Evolutionary conservation across 495 filamentous ascomycete species (phyloP), one percentile per base, ranked within the genome.

Genomic region (Talaromyces stipitatus): DNA sequence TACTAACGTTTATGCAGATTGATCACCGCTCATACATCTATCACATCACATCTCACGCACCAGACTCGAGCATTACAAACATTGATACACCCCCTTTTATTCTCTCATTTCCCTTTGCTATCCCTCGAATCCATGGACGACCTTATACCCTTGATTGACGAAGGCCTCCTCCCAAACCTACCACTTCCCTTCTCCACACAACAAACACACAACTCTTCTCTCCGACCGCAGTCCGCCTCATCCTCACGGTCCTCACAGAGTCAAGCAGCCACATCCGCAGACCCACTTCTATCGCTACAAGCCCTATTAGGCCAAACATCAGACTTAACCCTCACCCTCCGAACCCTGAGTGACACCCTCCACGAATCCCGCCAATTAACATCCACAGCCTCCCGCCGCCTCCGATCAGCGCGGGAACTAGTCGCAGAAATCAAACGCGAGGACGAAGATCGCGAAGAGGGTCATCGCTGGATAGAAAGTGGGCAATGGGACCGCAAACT

Each of bases 351-450:
- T n/a, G 94, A 98, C 67, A 91, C 89, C 0, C 78, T 97, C 20
- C 92, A 97, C 69, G 95, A 97, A 85, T 87, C 84, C n/a, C 82
- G 90, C 3, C 94, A 98, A 66, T 85, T 88, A 0, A 91, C 88
- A 1, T 85, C 84, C 1, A 85, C 84, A 0, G 94, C 94, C 10
- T 84, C 86, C 3, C 78, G 94, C 28, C 75, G 87, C 28, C 73
- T 97, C 28, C 80, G 85, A 53, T 85, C 81, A 29, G 89, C 88
- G 1, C 85, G 84, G 52, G 90, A 92, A 63, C 79, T 91, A 30
- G 87, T 96, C 2, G 82, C 84, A 0, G 92, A 97, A 62, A 82
- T 96, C 72, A 80, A 85, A 33, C 82, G 82, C 23, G 94, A 97
- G 62, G 82, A 87, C 54, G 91, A 96, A 65, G 76, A 83, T 24